These are phyloP conservation scores for Plasmodium reichenowi DNA, from an alignment of 169 alveolate genomes.

Conservation along the genomic window DNA sequence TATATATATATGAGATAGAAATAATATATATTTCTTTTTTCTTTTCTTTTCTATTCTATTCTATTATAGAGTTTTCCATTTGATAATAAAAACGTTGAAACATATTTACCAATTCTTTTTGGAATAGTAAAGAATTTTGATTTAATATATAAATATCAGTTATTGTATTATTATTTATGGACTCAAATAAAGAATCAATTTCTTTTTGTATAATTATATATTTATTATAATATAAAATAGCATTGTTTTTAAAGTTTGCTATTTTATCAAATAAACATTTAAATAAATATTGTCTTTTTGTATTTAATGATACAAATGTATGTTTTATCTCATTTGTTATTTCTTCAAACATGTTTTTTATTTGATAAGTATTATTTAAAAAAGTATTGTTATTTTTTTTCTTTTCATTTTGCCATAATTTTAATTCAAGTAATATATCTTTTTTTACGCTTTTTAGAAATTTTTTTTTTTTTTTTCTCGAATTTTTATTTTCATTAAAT, in stretches of 20 bases:
- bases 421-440: conserved; percentile 25
- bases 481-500: conserved; percentile 16
- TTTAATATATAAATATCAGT: conserved; percentile 34
- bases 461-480: conserved; percentile 22
- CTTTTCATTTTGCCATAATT: conserved; percentile 13
- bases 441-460: conserved; percentile 21
- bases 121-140: conserved; percentile 40
- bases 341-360: conserved; percentile 14
- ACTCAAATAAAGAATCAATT: conserved; percentile 12
- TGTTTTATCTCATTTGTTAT: conserved; percentile 42
- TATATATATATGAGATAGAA: not conserved
- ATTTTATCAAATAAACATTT: conserved; percentile 37
- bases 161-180: conserved; percentile 38
- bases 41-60: not conserved
- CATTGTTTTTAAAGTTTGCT: conserved; percentile 16
- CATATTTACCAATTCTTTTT: conserved; percentile 25
- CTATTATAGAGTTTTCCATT: conserved; percentile 25
- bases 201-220: conserved; percentile 53
- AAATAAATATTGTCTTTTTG: conserved; percentile 25
- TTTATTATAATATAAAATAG: conserved; percentile 22
- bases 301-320: conserved; percentile 18
- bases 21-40: not conserved
- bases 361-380: conserved; percentile 11
- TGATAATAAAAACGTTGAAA: conserved; percentile 38
- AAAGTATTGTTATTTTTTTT: conserved; percentile 22